Evolutionary conservation across 2,329 filamentous ascomycete genomes (phyloP), one percentile per base, ranked within the genome.

Genomic region (Claviceps fusiformis): DNA sequence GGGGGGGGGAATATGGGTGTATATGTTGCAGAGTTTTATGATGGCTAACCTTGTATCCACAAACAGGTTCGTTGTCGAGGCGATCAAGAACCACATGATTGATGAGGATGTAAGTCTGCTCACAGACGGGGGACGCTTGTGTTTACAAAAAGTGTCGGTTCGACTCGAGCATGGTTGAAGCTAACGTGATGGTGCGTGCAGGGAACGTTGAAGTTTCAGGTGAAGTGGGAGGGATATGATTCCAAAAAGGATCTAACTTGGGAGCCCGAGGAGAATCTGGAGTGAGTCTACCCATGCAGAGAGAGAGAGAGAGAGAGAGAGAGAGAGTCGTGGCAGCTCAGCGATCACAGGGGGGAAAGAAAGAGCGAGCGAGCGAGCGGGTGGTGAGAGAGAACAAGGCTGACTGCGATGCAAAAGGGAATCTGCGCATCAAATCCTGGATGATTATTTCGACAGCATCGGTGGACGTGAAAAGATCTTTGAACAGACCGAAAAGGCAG

Each of bases 161-260:
- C 19, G 19, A 19, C 19, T 19, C 19, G 6, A 19, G 29, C 29
- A 33, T 45, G 15, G 27, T 37, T 48, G 62, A 45, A 47, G 55
- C 56, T 55, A n/a, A 55, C 33, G 9, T 10, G 6, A 39, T 27
- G 5, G 19, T 35, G 6, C 17, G 9, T 13, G 7, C 57, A 81
- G 71, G 79, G 78, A 24, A 65, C 67, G 5, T 63, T 83, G 0
- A 75, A 76, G 50, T 90, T 86, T 63, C 76, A 85, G 53, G 86
- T 93, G 41, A 90, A 92, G 63, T 93, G 88, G 88, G 81, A 87
- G 59, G 87, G 87, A 3, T 93, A 85, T 58, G 80, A 87, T 0
- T 79, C 83, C 58, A 81, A 83, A 58, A 67, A 73, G 0, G 88
- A 93, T 60, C 70, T 80, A 63, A 93, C 88, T 0, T 92, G 87